A percentile compares a stretch with the other conserved stretches of the same genome.
phyloP scores from a whole-genome alignment of 805 yeast species.

The Candida hispaniensis region DNA sequence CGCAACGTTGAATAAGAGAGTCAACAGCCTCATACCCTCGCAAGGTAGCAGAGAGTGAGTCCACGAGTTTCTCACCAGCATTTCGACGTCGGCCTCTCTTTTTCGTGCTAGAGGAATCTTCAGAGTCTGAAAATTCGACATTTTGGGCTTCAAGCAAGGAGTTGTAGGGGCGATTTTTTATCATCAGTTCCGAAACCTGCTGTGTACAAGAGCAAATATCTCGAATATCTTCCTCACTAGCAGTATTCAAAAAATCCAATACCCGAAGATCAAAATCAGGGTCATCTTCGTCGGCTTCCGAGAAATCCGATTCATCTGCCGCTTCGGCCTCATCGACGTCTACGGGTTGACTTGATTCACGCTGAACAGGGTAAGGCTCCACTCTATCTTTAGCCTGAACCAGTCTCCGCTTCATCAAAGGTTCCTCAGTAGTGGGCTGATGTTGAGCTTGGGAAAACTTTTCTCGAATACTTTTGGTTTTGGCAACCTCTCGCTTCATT shows the following conservation, averaged over 20 bases:
- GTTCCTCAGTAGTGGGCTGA: not conserved
- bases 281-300: conserved; percentile 37
- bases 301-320: conserved; percentile 7
- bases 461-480: conserved; percentile 12
- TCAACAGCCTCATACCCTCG: conserved; percentile 92
- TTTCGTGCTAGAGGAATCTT: conserved; percentile 21
- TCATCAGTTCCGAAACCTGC: conserved; percentile 50
- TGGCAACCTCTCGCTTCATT: conserved; percentile 10
- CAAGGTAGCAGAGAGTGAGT: conserved; percentile 55
- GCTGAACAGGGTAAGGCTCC: not conserved
- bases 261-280: conserved; percentile 52
- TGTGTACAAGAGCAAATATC: conserved; percentile 70
- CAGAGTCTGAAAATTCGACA: conserved; percentile 39
- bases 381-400: conserved; percentile 15
- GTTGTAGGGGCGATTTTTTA: conserved; percentile 59
- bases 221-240: conserved; percentile 60
- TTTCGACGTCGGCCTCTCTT: conserved; percentile 37
- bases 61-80: conserved; percentile 65
- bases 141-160: conserved; percentile 50
- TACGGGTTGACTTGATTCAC: not conserved
- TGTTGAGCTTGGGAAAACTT: conserved; percentile 5
- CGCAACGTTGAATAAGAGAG: conserved; percentile 75
- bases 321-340: conserved; percentile 10
- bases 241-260: conserved; percentile 66
- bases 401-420: conserved; percentile 3